Base-by-base conservation (phyloP, 1,284 basidiomycete genomes). In the Prillingera fragicola region DNA sequence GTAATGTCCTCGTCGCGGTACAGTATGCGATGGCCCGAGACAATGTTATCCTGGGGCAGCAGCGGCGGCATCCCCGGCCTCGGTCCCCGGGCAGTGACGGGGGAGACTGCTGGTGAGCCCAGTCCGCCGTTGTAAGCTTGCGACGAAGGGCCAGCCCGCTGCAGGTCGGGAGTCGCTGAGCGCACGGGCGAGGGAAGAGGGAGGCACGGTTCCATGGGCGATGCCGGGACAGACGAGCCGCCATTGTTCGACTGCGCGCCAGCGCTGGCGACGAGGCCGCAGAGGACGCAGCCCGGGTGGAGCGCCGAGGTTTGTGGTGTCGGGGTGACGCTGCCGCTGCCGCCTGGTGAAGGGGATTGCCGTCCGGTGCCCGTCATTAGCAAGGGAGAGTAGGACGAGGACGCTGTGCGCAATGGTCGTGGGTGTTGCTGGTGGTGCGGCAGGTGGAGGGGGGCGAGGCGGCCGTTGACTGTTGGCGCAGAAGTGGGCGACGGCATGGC, bases 1-100 rank as follows among this genome's bases (percentile, higher is more conserved):
- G 63, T 66, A 15, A 69, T 50, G 22, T 65, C 55, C n/a, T 49
- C 38, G 40, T 69, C 67, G 22, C 53, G 48, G 48, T 59, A 62
- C 19, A 69, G 43, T 19, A 65, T 55, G 17, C 62, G 59, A 45
- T 58, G 55, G 4, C 59, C 59, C 7, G 45, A 50, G n/a, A 58
- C 56, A 12, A 46, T 45, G 21, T 39, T 29, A 18, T 50, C 41
- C 21, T 18, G 41, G 12, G 10, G 4, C 9, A 35, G 44, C 21
- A 38, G 45, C n/a, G 36, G 42, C 17, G 38, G 8, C 24, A 35
- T 29, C 17, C 15, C 22, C 6, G 10, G 22, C 27, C 33, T 41
- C 8, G 33, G 32, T n/a, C n/a, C 6, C 31, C 26, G 14, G 35
- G 19, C 10, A 22, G n/a, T 5, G 41, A 33, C 3, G 33, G 17